Percentiles rank a stretch among this genome's conserved stretches.
phyloP scores from a whole-genome alignment of 192 early-diverging fungal species.

The Coemansia sp. region DNA sequence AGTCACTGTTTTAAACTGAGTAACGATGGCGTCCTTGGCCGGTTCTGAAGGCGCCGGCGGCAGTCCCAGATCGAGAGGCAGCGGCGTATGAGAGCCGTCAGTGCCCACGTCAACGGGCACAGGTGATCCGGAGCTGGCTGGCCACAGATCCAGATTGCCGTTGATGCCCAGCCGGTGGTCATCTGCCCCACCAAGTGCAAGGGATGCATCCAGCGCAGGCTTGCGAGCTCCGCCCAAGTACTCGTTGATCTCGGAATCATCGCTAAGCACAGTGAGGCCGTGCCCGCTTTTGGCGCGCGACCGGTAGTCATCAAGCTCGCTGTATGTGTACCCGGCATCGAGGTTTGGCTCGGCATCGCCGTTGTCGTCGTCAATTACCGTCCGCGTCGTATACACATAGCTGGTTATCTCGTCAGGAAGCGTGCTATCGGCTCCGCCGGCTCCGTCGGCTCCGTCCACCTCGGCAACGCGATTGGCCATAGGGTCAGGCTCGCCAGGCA shows the following conservation, averaged over 20 bases:
- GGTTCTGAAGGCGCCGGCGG: constrained; percentile 6
- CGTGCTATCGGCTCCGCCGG: constrained; percentile 8
- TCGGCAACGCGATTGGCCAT: constrained; percentile 16
- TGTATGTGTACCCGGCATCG: constrained; percentile 34
- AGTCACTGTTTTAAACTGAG: constrained; percentile 28
- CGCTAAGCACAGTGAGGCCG: constrained; percentile 38
- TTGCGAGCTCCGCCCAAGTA: constrained; percentile 29
- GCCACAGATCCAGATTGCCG: constrained; percentile 44
- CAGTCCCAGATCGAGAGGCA: constrained; percentile 22
- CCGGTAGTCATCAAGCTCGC: constrained; percentile 32
- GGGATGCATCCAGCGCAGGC: constrained; percentile 10
- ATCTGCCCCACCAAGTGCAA: constrained; percentile 29
- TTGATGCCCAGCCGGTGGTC: constrained; percentile 16
- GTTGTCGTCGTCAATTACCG: constrained; percentile 27
- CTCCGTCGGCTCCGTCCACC: background rate
- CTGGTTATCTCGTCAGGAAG: constrained; percentile 34
- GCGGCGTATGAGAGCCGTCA: constrained; percentile 13
- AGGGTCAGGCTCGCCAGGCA: constrained; percentile 18
- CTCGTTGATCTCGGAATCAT: constrained; percentile 27
- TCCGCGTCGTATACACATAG: constrained; percentile 35
- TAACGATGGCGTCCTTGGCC: constrained; percentile 6
- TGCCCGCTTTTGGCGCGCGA: constrained; percentile 23
- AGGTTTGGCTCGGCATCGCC: constrained; percentile 13
- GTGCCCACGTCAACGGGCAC: constrained; percentile 9
- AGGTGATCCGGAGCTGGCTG: constrained; percentile 25